These are phyloP conservation scores for Marchantia paleacea DNA, from an alignment of 225 moss, liverwort and hornwort genomes.

Conservation along the genomic window DNA sequence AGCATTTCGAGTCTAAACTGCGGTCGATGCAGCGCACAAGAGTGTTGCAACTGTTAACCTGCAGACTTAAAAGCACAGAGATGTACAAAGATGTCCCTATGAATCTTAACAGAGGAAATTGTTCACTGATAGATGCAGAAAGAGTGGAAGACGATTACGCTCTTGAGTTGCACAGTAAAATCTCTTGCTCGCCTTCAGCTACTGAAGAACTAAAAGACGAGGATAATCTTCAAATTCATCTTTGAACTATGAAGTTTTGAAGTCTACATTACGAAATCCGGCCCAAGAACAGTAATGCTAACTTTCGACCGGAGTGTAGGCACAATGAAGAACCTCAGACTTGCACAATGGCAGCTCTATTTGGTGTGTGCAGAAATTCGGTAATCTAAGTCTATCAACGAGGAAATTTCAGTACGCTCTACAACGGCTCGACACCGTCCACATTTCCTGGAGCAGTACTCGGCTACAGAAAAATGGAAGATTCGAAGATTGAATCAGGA, in stretches of 20 bases:
- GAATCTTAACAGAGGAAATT: neutral
- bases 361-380: no score
- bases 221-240: neutral
- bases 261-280: neutral
- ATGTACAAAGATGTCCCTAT: neutral
- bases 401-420: neutral
- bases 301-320: neutral
- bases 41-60: neutral
- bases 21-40: neutral
- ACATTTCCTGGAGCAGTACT: neutral
- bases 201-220: neutral
- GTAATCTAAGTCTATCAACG: neutral
- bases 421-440: neutral
- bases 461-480: neutral
- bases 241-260: neutral
- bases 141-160: neutral
- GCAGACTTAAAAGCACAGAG: neutral
- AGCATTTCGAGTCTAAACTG: neutral
- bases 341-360: neutral
- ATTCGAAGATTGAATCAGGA: neutral
- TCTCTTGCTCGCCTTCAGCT: neutral
- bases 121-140: neutral
- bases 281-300: neutral
- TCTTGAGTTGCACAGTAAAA: neutral
- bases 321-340: neutral